These are phyloP conservation scores for Pochonia chlamydosporia DNA, from an alignment of 2,329 filamentous ascomycete species.

Conservation along the genomic window DNA sequence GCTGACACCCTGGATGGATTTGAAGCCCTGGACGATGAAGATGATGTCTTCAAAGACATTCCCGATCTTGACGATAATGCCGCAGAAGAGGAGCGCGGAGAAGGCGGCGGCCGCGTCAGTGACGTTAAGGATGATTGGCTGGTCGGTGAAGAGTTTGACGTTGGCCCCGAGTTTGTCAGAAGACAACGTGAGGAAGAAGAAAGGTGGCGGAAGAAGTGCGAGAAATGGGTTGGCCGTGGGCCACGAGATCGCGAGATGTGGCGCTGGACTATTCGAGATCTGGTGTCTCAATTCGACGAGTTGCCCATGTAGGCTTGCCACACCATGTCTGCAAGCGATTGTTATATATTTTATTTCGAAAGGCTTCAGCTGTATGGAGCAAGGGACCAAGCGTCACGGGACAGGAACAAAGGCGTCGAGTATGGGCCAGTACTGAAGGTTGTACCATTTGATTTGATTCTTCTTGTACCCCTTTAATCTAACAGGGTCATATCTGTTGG, in stretches of 20 bases:
- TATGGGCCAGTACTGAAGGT: background rate
- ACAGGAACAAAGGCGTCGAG: background rate
- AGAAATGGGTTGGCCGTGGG: slow-evolving; percentile 69
- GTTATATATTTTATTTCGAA: background rate
- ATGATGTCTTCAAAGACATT: slow-evolving; percentile 92
- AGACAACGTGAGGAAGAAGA: slow-evolving; percentile 89
- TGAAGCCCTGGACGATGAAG: slow-evolving; percentile 70
- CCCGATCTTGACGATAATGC: slow-evolving; percentile 76
- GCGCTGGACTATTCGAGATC: slow-evolving; percentile 71
- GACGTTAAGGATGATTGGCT: slow-evolving; percentile 72
- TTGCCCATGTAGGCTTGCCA: slow-evolving; percentile 18
- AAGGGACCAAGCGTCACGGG: background rate
- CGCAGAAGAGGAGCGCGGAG: slow-evolving; percentile 42
- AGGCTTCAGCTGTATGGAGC: background rate
- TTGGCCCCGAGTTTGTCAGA: slow-evolving; percentile 88
- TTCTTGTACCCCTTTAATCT: background rate
- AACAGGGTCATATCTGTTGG: background rate
- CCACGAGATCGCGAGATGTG: slow-evolving; percentile 54
- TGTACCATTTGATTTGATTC: no score
- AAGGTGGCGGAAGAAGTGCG: slow-evolving; percentile 82
- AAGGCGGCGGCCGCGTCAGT: slow-evolving; percentile 47
- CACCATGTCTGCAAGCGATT: background rate
- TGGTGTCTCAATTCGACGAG: slow-evolving; percentile 41
- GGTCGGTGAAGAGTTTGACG: slow-evolving; percentile 94
- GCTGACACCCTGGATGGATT: slow-evolving; percentile 58